Conservation (phyloP, 2,329 filamentous ascomycete genomes). For the Nannizzia gypsea region DNA sequence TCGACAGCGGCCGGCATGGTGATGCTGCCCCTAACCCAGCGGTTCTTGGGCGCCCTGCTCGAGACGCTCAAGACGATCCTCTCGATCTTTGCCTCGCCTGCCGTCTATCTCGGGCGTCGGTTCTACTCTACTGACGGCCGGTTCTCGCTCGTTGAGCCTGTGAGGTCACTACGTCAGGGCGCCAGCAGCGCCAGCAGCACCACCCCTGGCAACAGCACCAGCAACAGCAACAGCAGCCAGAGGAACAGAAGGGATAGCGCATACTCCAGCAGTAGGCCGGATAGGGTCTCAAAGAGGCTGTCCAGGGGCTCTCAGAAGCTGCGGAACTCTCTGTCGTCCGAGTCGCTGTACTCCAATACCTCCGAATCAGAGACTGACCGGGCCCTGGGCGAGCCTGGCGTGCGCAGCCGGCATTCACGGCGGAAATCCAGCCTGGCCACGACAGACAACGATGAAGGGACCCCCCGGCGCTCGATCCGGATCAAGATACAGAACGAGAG, state of each 20-base stretch:
- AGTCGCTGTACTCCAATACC: conserved; percentile 39
- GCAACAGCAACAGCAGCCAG: neutral
- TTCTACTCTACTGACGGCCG: conserved; percentile 70
- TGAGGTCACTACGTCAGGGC: conserved; percentile 48
- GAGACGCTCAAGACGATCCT: conserved; percentile 68
- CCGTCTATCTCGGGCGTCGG: conserved; percentile 68
- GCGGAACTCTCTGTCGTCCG: conserved; percentile 25
- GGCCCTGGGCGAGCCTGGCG: conserved; percentile 18
- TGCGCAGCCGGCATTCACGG: conserved; percentile 15
- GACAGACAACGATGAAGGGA: conserved; percentile 41
- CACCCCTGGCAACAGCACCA: conserved; percentile 4
- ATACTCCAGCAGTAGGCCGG: neutral
- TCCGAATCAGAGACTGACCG: conserved; percentile 45
- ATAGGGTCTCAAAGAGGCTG: neutral
- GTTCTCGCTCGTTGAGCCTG: conserved; percentile 65
- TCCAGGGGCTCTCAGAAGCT: conserved; percentile 20
- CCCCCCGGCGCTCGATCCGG: conserved; percentile 68
- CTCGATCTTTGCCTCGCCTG: conserved; percentile 65
- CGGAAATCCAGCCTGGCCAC: conserved; percentile 20
- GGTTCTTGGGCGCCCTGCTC: conserved; percentile 59
- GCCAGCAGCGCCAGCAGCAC: neutral
- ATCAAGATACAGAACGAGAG: conserved; percentile 82
- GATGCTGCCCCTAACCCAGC: conserved; percentile 48
- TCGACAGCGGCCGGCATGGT: neutral
- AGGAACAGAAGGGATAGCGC: too few species aligned